These are phyloP conservation scores for Laburnicola sp. DNA, from an alignment of 2,329 filamentous ascomycete genomes.

Conservation along the genomic window DNA sequence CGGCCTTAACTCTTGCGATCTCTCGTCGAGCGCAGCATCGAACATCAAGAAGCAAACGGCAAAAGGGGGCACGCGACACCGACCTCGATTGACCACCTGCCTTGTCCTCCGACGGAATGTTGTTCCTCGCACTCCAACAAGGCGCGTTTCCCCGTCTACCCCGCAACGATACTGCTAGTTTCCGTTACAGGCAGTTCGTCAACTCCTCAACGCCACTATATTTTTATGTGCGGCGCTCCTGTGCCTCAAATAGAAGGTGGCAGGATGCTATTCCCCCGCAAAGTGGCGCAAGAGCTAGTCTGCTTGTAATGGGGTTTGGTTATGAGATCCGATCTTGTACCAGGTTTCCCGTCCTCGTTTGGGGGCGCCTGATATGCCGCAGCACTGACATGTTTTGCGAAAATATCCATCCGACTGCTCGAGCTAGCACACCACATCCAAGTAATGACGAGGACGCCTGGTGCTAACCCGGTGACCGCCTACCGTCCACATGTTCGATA, in stretches of 20 bases:
- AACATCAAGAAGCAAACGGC: not conserved
- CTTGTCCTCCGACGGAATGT: too few species aligned
- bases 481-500: too few species aligned
- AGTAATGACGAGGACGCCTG: too few species aligned
- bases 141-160: too few species aligned
- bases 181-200: not conserved
- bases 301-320: not conserved
- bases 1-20: slow-evolving; percentile 1
- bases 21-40: not conserved
- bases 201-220: not conserved
- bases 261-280: not conserved
- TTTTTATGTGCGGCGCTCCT: not conserved
- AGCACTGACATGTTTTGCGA: too few species aligned
- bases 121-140: too few species aligned
- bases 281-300: not conserved
- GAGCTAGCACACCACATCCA: too few species aligned
- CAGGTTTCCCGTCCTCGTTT: not conserved
- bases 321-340: not conserved
- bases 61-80: not conserved
- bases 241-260: not conserved
- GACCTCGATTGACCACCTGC: too few species aligned
- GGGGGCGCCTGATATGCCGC: too few species aligned
- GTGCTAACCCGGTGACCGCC: too few species aligned
- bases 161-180: not conserved
- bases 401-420: too few species aligned